Base-by-base conservation (phyloP, 2,329 filamentous ascomycete genomes). In the Grosmannia serpens region DNA sequence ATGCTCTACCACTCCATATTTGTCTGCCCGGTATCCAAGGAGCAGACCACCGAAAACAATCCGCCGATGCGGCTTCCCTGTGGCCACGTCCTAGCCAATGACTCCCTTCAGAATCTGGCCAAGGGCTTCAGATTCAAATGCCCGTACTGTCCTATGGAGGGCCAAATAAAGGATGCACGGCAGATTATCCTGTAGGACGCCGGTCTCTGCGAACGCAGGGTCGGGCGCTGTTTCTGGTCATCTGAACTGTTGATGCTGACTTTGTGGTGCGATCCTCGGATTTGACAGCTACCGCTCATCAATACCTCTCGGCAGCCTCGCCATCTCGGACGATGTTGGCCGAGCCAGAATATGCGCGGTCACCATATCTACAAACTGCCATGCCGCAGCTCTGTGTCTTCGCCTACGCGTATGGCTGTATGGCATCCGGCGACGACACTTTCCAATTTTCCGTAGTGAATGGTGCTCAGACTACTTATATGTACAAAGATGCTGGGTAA, bases 41-140 rank as follows among this genome's bases (percentile, higher is more conserved):
- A 96, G 69, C 94, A 99, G 71, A 91, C 88, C 0, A 99, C 92
- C 0, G 91, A 95, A 67, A 75, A 80, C 27, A 99, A 99, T 70
- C 94, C 94, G 13, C 91, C 94, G 2, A 95, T 97, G 88, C 94
- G 96, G 82, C 85, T 99, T 68, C 88, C 89, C 0, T 99, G 94
- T 68, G 92, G 94, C 7, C 94, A 99, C 73, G 92, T 96, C 56
- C 86, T 99, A 60, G 91, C 91, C 22, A 82, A 85, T 63, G 91
- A 96, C 67, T 91, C 87, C 38, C 74, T 99, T 55, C 83, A 87
- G 61, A 85, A 85, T 67, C 78, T 97, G 49, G 85, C 85, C 58
- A 95, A 95, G 73, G 86, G 87, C 0, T 81, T 77, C 49, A 77
- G 87, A 60, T 95, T 95, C 78, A 99, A 99, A 71, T 99, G 94